Conservation (phyloP, 345 rosid genomes). For the thale cress (Arabidopsis thaliana) region DNA sequence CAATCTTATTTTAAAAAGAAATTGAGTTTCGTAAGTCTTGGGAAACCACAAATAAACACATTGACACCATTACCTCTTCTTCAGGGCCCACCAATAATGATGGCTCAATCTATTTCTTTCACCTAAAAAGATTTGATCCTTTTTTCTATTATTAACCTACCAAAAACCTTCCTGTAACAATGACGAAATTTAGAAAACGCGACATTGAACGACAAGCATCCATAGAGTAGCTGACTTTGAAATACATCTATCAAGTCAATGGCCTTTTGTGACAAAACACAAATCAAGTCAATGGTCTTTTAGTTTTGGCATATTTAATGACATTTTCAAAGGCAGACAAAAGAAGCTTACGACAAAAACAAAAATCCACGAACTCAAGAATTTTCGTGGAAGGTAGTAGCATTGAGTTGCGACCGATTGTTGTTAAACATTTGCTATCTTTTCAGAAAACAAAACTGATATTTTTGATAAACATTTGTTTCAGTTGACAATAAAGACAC, state of each 20-base stretch:
- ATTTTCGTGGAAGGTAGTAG: constrained; percentile 36
- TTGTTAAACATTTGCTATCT: neutral
- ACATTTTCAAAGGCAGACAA: constrained; percentile 9
- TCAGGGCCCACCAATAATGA: constrained; percentile 6
- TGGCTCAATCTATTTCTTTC: neutral
- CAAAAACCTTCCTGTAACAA: too few relatives aligned
- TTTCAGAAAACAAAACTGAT: neutral
- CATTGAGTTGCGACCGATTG: neutral
- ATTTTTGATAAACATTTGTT: neutral
- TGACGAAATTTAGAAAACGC: neutral
- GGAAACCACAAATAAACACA: neutral
- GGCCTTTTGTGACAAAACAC: neutral
- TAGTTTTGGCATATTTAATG: constrained; percentile 32
- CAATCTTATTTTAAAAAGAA: neutral
- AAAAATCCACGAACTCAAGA: constrained; percentile 1
- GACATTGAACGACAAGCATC: neutral
- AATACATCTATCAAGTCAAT: neutral
- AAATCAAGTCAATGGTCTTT: constrained; percentile 36
- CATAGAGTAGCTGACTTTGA: neutral
- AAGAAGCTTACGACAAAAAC: constrained; percentile 9
- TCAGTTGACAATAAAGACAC: too few relatives aligned
- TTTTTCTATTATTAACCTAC: too few relatives aligned
- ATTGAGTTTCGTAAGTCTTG: neutral
- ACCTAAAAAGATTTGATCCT: neutral
- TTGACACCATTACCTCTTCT: neutral